Evolutionary conservation across 2,329 filamentous ascomycete genomes (phyloP), one percentile per base, ranked within the genome.

Genomic region (Aspergillus persii): DNA sequence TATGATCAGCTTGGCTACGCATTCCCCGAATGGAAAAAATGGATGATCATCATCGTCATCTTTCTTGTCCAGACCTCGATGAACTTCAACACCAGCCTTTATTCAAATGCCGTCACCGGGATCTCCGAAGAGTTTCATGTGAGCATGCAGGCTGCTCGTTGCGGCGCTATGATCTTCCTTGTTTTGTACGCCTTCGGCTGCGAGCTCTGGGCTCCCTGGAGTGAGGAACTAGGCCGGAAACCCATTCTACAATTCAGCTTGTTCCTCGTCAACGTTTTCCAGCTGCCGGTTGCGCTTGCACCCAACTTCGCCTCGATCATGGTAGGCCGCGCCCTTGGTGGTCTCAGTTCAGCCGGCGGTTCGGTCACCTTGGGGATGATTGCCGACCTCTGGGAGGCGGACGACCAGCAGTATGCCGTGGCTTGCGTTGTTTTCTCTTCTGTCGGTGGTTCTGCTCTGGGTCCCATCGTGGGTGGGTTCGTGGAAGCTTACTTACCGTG

Each of bases 161-260:
- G 85, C 58, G 91, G 91, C 71, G 89, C 90, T 60, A 88, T 90
- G 77, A 85, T 92, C 62, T 95, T 94, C 77, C 77, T 96, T 44
- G 83, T 95, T 53, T 75, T 87, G 2, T 95, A 96, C 72, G 91
- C 90, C 41, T 93, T 95, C 71, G 91, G 91, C 39, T 95, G 91
- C 72, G 91, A 95, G 74, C 82, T 94, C 0, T 95, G 91, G 91
- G 91, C 91, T 0, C 91, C 91, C 0, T 95, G 91, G 89, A 90
- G 86, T 50, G 91, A 96, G 72, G 91, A 95, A 69, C 80, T 94
- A 53, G 91, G 91, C 23, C 85, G 91, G 53, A 89, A 87, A 79
- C 88, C 88, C 1, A 84, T 95, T 57, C 80, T 94, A 26, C 91
- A 94, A 79, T 76, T 83, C 27, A 90, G 86, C 41, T 77, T 95